Conservation (phyloP, 176 grass and related monocot species). For the Oryza rufipogon region DNA sequence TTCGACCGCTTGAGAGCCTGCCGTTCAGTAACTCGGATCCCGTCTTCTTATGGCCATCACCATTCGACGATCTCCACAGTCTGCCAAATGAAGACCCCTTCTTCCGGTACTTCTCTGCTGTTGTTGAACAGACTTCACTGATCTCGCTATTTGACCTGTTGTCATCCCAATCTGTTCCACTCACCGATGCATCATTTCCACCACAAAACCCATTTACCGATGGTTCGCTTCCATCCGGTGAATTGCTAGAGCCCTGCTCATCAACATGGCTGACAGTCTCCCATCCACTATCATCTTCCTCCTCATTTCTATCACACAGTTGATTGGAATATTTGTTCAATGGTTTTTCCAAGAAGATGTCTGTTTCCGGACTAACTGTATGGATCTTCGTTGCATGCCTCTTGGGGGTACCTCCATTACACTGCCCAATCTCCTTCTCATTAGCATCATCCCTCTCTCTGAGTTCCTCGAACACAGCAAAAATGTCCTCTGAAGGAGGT, state of each 20-base stretch:
- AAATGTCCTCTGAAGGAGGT: conserved; percentile 60
- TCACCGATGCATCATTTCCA: conserved; percentile 52
- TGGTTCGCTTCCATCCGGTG: conserved; percentile 61
- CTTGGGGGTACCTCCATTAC: conserved; percentile 39
- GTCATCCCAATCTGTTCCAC: conserved; percentile 57
- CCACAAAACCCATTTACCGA: conserved; percentile 70
- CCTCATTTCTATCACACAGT: conserved; percentile 41
- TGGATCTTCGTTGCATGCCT: conserved; percentile 56
- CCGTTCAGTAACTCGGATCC: conserved; percentile 25
- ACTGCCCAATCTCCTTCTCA: conserved; percentile 49
- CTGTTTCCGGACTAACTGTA: conserved; percentile 63
- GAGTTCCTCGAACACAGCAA: conserved; percentile 67
- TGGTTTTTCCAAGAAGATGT: conserved; percentile 55
- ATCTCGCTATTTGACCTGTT: conserved; percentile 50
- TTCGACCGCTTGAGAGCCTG: conserved; percentile 55
- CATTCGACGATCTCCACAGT: conserved; percentile 78
- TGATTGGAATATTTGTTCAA: conserved; percentile 45
- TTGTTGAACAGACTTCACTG: conserved; percentile 64
- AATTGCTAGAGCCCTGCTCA: conserved; percentile 67
- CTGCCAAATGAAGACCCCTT: conserved; percentile 54
- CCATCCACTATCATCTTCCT: conserved; percentile 66
- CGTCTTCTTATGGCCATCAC: conserved; percentile 44
- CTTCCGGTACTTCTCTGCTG: conserved; percentile 56
- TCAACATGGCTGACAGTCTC: conserved; percentile 62
- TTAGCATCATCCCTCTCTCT: conserved; percentile 53